Base-by-base conservation (phyloP, 169 alveolate species). In the Plasmodium blacklocki region DNA sequence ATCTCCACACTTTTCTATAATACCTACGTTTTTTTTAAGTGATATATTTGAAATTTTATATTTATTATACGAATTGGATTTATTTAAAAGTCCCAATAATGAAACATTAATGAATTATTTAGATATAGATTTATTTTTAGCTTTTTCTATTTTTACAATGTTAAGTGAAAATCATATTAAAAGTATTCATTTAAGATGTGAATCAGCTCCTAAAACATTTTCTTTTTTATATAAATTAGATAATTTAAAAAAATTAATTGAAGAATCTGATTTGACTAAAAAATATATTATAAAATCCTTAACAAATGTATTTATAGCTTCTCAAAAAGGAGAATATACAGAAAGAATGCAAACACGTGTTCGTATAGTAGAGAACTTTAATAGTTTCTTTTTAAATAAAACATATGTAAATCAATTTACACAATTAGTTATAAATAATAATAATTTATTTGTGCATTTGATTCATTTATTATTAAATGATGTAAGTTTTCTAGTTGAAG, bases 391-490 rank as follows among this genome's bases (percentile, higher is more conserved):
- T 74, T 87, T 71, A 2, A 85, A 93, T 21, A 93, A 74, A 6
- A 91, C 71, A 19, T 95, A 95, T 66, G 93, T 90, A 39, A 88
- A 89, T 50, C 91, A 95, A 63, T 90, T 95, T 74, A 92, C 94
- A 0, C 67, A 71, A n/a, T 73, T 88, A 67, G 88, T 94, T 62
- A 93, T 90, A 49, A 63, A 93, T 39, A 93, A 91, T 58, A 92
- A 91, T 74, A 96, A 96, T 86, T 72, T 93, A 49, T 96, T 95
- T 73, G 95, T 96, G n/a, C 97, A 96, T 26, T 87, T 96, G 86
- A 93, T 96, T 73, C 98, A 96, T 74, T 93, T 96, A 76, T 92
- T 96, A 29, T 94, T 96, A 59, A 95, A 93, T 49, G 98, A 96
- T 92, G 95, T 95, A 26, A 88, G 95, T 50, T 93, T 95, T 74